Base-by-base conservation (phyloP, 768 basidiomycete genomes). In the Phaeolepiota aurea region DNA sequence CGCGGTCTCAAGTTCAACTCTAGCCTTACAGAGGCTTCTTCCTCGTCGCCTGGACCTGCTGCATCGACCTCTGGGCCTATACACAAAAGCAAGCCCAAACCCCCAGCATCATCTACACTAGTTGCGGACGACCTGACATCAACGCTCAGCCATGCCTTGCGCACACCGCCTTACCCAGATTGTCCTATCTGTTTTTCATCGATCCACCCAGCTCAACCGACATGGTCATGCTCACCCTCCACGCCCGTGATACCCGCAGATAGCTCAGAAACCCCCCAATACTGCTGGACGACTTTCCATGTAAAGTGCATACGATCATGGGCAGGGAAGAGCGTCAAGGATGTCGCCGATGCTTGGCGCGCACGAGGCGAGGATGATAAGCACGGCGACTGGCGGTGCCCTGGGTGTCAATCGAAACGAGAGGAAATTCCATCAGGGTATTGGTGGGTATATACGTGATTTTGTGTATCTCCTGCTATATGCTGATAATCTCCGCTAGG, bases 251-350 rank as follows among this genome's bases (percentile, higher is more conserved):
- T 71, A 20, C 54, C 55, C 11, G 46, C 57, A 4, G 55, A 48
- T 18, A 59, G 61, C 18, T 52, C 52, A n/a, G 57, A 60, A 16
- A 57, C 60, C 21, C 59, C 66, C 4, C 79, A 79, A 44, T 87
- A 79, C 51, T 98, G 94, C 53, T 94, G 87, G 80, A 87, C 79
- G 9, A 79, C 87, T 0, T 92, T 96, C 53, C 94, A 98, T 61
- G 66, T 94, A 16, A 83, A 81, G 49, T 97, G 94, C 52, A 86
- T 97, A 49, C 71, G 75, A 5, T 73, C 84, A 0, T 98, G 94
- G 94, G 91, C 90, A 0, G 62, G 70, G 20, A 87, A 87, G 62
- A 87, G 82, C 51, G 78, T 82, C 37, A 81, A 83, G 54, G 84
- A 82, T 10, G 50, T 81, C 10, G 68, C 66, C 42, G 84, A 79